Evolutionary conservation across 2,329 filamentous ascomycete genomes (phyloP), one percentile per base, ranked within the genome.

Genomic region (Pseudopyrenochaeta lycopersici): DNA sequence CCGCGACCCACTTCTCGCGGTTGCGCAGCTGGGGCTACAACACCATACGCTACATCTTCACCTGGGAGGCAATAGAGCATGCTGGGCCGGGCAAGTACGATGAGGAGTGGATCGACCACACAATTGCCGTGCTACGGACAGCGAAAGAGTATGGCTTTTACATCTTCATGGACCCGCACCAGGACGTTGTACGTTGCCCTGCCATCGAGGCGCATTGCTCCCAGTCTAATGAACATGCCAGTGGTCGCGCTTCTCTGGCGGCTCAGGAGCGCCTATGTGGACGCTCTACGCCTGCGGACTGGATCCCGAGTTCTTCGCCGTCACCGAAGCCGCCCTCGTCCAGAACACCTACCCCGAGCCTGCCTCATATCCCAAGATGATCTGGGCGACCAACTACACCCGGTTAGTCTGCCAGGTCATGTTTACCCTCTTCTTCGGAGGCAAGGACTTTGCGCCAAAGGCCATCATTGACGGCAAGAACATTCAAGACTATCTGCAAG

Each of bases 61-160:
- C 95, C 0, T 99, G 95, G 95, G 95, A 99, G 77, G 94, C 95
- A n/a, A 90, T 99, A 73, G 95, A 99, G 77, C 90, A 95, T 53
- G 88, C 88, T 1, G 94, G 94, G 0, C 95, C 96, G 0, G 92
- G 93, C 1, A 88, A 86, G 69, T 99, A 98, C 74, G 96, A 99
- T 68, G 92, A 99, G 71, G 88, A 90, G 57, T 99, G 91, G 84
- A 93, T 98, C 62, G 84, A 90, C 62, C 92, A 96, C 73, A 99
- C 95, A 1, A 92, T 99, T 62, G 85, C 91, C 33, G 82, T 97
- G 10, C 77, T 99, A 64, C 85, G 92, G 51, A 82, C 92, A 60
- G 93, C 93, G 32, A 97, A 93, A 73, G 83, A 87, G 32, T 98
- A 96, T 80, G 91, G 91, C 23, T 97, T 99, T 75, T 97, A 96